A percentile compares a stretch with the other conserved stretches of the same genome.
These are phyloP conservation scores for Rauvolfia tetraphylla DNA, from an alignment of 257 asterid species.

Conservation along the genomic window DNA sequence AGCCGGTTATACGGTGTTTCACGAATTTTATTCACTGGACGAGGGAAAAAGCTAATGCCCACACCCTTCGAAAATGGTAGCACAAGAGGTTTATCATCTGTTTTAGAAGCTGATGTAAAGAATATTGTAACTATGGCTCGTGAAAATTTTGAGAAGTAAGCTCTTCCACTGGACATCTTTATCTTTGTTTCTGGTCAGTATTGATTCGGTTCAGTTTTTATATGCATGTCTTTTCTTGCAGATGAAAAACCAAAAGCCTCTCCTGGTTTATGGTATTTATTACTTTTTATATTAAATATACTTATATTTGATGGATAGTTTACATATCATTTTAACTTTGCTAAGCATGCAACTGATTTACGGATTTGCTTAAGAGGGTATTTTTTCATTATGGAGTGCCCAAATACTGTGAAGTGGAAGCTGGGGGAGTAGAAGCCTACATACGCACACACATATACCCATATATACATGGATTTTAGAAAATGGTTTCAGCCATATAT, in stretches of 20 bases:
- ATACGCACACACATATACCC: too few species aligned
- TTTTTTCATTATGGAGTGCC: background rate
- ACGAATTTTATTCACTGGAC: conserved; percentile 39
- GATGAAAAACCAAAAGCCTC: background rate
- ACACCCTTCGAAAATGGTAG: conserved; percentile 49
- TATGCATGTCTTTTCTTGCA: background rate
- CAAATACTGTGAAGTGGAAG: background rate
- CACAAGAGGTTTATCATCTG: conserved; percentile 58
- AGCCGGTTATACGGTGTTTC: conserved; percentile 50
- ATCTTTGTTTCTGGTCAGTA: background rate
- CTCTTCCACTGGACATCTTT: conserved; percentile 8
- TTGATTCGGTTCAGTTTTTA: background rate
- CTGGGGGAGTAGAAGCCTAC: background rate
- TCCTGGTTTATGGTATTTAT: background rate
- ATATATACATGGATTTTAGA: too few species aligned
- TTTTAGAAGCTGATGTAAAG: conserved; percentile 84
- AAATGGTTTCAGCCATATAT: background rate
- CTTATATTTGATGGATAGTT: background rate
- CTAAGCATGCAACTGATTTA: background rate
- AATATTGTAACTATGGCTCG: conserved; percentile 79
- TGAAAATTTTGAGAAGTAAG: conserved; percentile 82
- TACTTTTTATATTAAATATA: background rate
- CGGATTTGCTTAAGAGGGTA: background rate
- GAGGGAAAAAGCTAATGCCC: conserved; percentile 37
- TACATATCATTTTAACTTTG: background rate